Evolutionary conservation across 129 eudicot species (phyloP).

Genomic region (Flaveria trinervia): DNA sequence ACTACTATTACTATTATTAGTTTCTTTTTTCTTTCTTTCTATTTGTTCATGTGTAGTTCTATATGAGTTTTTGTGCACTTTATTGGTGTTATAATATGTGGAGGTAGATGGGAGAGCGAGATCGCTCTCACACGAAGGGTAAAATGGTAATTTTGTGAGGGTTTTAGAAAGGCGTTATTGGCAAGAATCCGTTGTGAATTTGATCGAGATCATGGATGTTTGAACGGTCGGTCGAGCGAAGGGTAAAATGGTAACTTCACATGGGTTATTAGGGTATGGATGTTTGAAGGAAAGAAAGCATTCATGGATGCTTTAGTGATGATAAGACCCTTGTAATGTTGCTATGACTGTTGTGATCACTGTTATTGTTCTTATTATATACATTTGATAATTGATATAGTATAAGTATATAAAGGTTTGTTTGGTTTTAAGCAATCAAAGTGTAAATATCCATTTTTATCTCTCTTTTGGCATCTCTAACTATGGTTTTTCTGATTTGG

Average conservation of each 20-base stretch:
- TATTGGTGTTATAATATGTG: slow-evolving; percentile 34
- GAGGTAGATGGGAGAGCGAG: background rate
- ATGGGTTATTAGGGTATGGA: slow-evolving; percentile 16
- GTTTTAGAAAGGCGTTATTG: slow-evolving; percentile 8
- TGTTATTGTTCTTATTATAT: slow-evolving; percentile 12
- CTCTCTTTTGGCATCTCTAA: background rate
- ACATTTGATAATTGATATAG: slow-evolving; percentile 30
- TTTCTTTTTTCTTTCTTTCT: slow-evolving; percentile 15
- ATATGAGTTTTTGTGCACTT: slow-evolving; percentile 44
- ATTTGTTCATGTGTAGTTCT: slow-evolving; percentile 39
- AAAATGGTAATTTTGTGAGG: slow-evolving; percentile 8
- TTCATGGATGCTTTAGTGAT: slow-evolving; percentile 29
- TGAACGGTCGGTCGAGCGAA: background rate
- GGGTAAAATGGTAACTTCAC: slow-evolving; percentile 9
- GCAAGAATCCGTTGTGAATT: slow-evolving; percentile 20
- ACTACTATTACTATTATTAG: slow-evolving; percentile 28
- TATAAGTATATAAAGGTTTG: slow-evolving; percentile 37
- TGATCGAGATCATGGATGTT: slow-evolving; percentile 13
- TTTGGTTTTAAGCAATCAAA: slow-evolving; percentile 11
- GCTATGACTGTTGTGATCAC: slow-evolving; percentile 8
- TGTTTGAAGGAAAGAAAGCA: slow-evolving; percentile 38
- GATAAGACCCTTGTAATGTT: slow-evolving; percentile 28
- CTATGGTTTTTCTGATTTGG: background rate
- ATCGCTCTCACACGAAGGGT: slow-evolving; percentile 12
- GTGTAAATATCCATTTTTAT: background rate